These are phyloP conservation scores for Scheffersomyces stipitis DNA, from an alignment of 805 yeast species.

Conservation along the genomic window DNA sequence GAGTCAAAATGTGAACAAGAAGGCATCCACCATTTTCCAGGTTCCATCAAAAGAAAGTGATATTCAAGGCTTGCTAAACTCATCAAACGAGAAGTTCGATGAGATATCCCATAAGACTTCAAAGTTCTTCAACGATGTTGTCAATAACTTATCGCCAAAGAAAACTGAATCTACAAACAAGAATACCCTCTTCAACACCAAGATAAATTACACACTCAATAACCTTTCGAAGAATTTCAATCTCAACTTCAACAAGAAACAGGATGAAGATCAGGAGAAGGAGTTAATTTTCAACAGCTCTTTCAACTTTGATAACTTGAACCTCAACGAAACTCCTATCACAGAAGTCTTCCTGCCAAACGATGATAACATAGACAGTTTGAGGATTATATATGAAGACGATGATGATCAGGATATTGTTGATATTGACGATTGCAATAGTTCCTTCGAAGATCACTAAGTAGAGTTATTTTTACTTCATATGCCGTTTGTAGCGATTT, in stretches of 20 bases:
- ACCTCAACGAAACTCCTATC: not conserved
- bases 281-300: slow-evolving; percentile 21
- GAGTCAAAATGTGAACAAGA: not conserved
- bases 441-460: slow-evolving; percentile 9
- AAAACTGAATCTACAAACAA: slow-evolving; percentile 9
- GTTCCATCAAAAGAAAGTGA: slow-evolving; percentile 1
- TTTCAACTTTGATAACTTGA: slow-evolving; percentile 25
- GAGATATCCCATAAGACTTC: slow-evolving; percentile 25
- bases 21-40: not conserved
- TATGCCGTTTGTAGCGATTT: too few relatives aligned
- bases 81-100: slow-evolving; percentile 18
- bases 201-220: not conserved
- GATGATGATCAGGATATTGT: slow-evolving; percentile 9
- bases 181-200: slow-evolving; percentile 2
- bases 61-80: not conserved
- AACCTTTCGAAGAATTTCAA: not conserved
- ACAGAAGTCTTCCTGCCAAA: too few relatives aligned
- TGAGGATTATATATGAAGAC: slow-evolving; percentile 2
- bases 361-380: too few relatives aligned
- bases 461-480: not conserved
- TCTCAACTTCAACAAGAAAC: not conserved
- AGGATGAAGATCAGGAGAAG: not conserved
- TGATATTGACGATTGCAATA: slow-evolving; percentile 29
- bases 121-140: slow-evolving; percentile 23
- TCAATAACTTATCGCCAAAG: slow-evolving; percentile 25